Base-by-base conservation (phyloP, 306 rosid species). In the Inga leiocalycina region DNA sequence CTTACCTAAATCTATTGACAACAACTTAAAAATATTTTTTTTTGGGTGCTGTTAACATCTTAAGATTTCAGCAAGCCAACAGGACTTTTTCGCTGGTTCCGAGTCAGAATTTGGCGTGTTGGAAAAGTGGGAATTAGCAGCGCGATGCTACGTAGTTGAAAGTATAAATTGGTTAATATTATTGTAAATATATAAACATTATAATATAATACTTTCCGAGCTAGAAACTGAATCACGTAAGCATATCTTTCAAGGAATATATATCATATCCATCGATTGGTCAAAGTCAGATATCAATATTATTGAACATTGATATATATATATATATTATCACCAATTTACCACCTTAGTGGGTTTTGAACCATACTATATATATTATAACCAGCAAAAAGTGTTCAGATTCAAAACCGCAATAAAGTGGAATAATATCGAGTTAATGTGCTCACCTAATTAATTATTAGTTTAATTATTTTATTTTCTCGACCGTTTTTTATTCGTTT, bases 211-310 rank as follows among this genome's bases (percentile, higher is more conserved):
- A 35, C 71, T 84, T 48, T 71, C 80, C 10, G 34, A 51, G 24
- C 84, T 44, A 45, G 44, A 82, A 86, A 86, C 80, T 80, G 72
- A 48, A 62, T 87, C 86, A 81, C 74, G 89, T 71, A 77, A 86
- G 79, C 82, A 79, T 82, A 71, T 83, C 69, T 74, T 54, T 83
- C 56, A 44, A 82, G 82, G 76, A 57, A 57, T 57, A 85, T 81
- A 85, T 74, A 83, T 73, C 82, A 15, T 72, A 35, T 56, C 69
- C 80, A 45, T 86, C 64, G 74, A 45, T 86, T 54, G 77, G 86
- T 79, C 88, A 86, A 81, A 48, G 81, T 73, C 76, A 44, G 52
- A 76, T 15, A 45, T 48, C 52, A 32, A n/a, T 16, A 65, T n/a
- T 71, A 34, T 46, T 10, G 71, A 37, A 45, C 45, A 74, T 9